These are phyloP conservation scores for Pseudogymnoascus sp. DNA, from an alignment of 2,329 filamentous ascomycete genomes.

Conservation along the genomic window DNA sequence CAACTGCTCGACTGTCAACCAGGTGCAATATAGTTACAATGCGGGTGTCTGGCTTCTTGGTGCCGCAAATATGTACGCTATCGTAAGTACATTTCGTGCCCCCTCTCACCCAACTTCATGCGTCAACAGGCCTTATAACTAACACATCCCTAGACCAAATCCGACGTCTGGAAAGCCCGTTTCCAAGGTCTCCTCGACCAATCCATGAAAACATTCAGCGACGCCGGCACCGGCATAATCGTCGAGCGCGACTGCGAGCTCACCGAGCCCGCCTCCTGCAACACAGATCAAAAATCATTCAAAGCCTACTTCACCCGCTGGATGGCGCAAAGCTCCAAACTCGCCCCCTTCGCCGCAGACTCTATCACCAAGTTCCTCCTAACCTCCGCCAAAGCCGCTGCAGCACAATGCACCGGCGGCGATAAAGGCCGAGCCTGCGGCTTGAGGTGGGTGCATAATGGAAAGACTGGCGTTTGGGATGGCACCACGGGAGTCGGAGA, in stretches of 20 bases:
- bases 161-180: constrained; percentile 32
- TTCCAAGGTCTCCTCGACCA: constrained; percentile 29
- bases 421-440: constrained; percentile 37
- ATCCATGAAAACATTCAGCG: constrained; percentile 30
- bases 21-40: constrained; percentile 64
- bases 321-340: constrained; percentile 48
- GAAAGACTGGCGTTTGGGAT: constrained; percentile 31
- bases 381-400: constrained; percentile 47
- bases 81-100: constrained; percentile 37
- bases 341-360: constrained; percentile 48
- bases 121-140: background rate
- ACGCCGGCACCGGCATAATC: constrained; percentile 46
- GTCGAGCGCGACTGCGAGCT: constrained; percentile 54
- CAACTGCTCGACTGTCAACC: constrained; percentile 47
- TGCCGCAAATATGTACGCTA: constrained; percentile 38
- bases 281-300: constrained; percentile 58
- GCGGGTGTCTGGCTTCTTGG: constrained; percentile 56
- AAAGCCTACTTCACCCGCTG: constrained; percentile 59
- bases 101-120: constrained; percentile 55
- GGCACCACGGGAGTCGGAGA: constrained; percentile 45
- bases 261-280: constrained; percentile 39
- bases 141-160: constrained; percentile 29
- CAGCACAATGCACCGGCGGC: constrained; percentile 45
- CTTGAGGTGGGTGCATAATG: constrained; percentile 35
- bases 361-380: constrained; percentile 44